Base-by-base conservation (phyloP, 805 yeast genomes). In the Myxozyma monticola region DNA sequence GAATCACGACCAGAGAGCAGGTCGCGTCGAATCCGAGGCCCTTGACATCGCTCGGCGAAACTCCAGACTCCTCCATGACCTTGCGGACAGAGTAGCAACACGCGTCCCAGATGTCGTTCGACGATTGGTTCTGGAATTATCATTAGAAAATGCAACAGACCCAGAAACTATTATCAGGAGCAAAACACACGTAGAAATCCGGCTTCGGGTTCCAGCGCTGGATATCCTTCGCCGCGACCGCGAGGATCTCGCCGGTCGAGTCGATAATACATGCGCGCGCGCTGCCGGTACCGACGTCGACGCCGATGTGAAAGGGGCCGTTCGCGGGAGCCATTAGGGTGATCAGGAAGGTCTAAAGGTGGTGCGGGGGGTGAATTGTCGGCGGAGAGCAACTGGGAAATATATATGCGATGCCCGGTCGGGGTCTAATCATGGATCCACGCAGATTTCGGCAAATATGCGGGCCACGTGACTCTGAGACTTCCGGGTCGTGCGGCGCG, bases 21-120 rank as follows among this genome's bases (percentile, higher is more conserved):
- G 99, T 93, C 25, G 97, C 99, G 69, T 93, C 99, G 61, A 90
- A 93, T 0, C 98, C 97, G 56, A 93, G 81, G 55, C 98, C 98
- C 63, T 77, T 77, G 38, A 93, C 85, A 14, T 75, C 74, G 1
- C 71, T 61, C 0, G 87, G 82, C 36, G 84, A 85, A 36, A 89
- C 78, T 1, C 83, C 85, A 2, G 93, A 78, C 48, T 88, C 95
- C 14, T 83, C 70, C 30, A 91, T 70, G 40, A 88, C 84, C 10
- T 82, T 75, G 61, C 81, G 81, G 49, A 87, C 91, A 72, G 96
- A 86, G 70, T 75, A 81, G 64, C 95, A 83, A 59, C 88, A 86
- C 42, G 85, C 83, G 44, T 52, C 81, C 98, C 98, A 93, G 56
- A 93, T 93, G 66, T 93, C 96, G 5, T 84, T 78, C 1, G 95